phyloP scores from a whole-genome alignment of 208 protist genomes.

The Trypanosoma conorhini region DNA sequence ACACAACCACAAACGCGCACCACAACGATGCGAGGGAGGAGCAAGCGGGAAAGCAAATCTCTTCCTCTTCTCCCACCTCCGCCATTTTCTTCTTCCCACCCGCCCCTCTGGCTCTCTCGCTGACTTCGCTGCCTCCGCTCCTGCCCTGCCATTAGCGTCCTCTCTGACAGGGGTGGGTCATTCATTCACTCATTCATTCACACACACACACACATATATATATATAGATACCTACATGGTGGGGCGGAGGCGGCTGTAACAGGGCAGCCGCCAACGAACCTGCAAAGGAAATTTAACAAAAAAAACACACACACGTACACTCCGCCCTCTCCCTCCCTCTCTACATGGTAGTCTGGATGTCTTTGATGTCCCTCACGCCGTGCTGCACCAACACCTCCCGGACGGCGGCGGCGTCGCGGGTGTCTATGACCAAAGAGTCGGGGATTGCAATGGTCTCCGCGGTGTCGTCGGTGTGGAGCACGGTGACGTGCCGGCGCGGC shows the following conservation, averaged over 20 bases:
- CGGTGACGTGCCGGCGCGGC: slow-evolving; percentile 51
- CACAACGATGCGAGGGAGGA: neutral
- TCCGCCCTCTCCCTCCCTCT: neutral
- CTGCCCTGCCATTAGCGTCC: neutral
- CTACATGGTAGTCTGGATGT: slow-evolving; percentile 34
- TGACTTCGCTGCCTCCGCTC: neutral
- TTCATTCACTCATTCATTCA: too few species aligned
- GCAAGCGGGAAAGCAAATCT: neutral
- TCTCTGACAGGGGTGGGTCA: neutral
- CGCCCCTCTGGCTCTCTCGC: neutral
- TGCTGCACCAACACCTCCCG: slow-evolving; percentile 55
- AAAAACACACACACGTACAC: slow-evolving; percentile 16
- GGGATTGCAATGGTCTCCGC: slow-evolving; percentile 56
- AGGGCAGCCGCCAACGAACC: neutral
- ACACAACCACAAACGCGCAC: neutral
- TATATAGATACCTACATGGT: slow-evolving; percentile 12
- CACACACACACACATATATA: slow-evolving; percentile 1
- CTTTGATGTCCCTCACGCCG: slow-evolving; percentile 67
- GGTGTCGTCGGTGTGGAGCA: slow-evolving; percentile 66
- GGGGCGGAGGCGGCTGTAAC: neutral
- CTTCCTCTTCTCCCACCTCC: neutral
- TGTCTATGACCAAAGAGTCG: slow-evolving; percentile 66
- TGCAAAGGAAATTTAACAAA: slow-evolving; percentile 19
- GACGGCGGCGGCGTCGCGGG: slow-evolving; percentile 48
- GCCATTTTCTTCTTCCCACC: neutral